These are phyloP conservation scores for Trichoderma pleuroti DNA, from an alignment of 2,329 filamentous ascomycete species.

Conservation along the genomic window DNA sequence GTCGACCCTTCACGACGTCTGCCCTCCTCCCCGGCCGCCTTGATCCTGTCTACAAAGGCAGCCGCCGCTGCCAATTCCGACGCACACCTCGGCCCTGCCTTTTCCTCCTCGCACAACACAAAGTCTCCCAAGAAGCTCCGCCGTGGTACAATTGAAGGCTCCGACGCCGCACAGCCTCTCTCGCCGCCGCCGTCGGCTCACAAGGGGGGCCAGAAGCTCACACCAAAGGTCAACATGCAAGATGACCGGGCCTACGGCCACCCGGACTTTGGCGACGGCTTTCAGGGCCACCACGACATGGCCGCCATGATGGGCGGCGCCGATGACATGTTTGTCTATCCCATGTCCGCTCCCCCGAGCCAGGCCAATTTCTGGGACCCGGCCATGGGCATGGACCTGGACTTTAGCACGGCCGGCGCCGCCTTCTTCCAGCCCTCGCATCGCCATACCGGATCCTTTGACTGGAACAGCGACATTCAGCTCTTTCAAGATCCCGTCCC, in stretches of 20 bases:
- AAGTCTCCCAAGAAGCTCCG: conserved; percentile 45
- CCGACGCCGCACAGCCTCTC: conserved; percentile 46
- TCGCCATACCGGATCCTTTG: conserved; percentile 49
- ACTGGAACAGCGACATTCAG: conserved; percentile 55
- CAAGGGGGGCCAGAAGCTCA: conserved; percentile 55
- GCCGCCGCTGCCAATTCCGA: conserved; percentile 29
- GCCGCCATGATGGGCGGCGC: conserved; percentile 44
- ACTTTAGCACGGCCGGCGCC: conserved; percentile 47
- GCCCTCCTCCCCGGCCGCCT: conserved; percentile 53
- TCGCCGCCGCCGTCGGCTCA: conserved; percentile 58
- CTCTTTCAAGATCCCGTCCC: conserved; percentile 47
- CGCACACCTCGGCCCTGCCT: conserved; percentile 29
- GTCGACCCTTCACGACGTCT: conserved; percentile 58
- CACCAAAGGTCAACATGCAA: conserved; percentile 55
- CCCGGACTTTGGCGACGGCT: conserved; percentile 47
- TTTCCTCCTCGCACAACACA: conserved; percentile 22
- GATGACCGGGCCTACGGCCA: conserved; percentile 54
- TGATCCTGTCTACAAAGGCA: conserved; percentile 32
- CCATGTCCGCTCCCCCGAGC: conserved; percentile 55
- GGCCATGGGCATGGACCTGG: conserved; percentile 57
- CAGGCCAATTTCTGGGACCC: conserved; percentile 57
- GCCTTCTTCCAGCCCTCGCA: conserved; percentile 44
- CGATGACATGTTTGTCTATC: conserved; percentile 57
- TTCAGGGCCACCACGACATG: conserved; percentile 47
- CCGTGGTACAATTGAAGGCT: conserved; percentile 38